These are phyloP conservation scores for Hibiscus syriacus DNA, from an alignment of 345 rosid species.

Conservation along the genomic window DNA sequence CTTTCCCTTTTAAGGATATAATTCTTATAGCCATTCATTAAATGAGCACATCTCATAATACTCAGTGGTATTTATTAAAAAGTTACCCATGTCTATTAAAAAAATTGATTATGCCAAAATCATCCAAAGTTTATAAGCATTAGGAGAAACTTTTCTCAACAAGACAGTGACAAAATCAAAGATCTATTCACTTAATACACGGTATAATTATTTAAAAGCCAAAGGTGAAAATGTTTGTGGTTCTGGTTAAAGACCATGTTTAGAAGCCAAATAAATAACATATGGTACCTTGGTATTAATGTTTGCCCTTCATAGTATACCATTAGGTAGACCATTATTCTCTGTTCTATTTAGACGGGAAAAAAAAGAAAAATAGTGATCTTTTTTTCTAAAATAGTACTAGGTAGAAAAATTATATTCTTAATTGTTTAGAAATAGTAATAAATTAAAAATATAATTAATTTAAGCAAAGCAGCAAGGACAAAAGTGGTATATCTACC, in stretches of 20 bases:
- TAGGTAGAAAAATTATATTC: neutral
- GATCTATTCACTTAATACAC: neutral
- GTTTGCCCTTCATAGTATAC: neutral
- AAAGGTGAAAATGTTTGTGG: neutral
- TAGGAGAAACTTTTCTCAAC: neutral
- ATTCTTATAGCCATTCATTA: neutral
- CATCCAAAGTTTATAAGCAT: neutral
- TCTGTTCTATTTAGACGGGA: neutral
- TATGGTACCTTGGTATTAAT: neutral
- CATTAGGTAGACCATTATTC: neutral
- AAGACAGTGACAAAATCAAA: neutral
- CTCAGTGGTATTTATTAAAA: neutral
- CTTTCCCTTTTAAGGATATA: neutral
- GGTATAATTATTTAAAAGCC: neutral
- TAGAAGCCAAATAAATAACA: constrained; percentile 2
- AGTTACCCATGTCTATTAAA: neutral
- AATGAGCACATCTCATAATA: neutral
- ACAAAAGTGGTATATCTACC: constrained; percentile 25
- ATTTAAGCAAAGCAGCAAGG: neutral
- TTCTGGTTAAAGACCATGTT: neutral
- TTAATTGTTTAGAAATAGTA: neutral
- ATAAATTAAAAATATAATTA: neutral
- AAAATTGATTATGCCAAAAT: neutral
- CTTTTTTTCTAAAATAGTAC: neutral
- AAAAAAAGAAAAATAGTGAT: neutral